phyloP scores from a whole-genome alignment of 2,329 filamentous ascomycete species.

The Colletotrichum paranaense region DNA sequence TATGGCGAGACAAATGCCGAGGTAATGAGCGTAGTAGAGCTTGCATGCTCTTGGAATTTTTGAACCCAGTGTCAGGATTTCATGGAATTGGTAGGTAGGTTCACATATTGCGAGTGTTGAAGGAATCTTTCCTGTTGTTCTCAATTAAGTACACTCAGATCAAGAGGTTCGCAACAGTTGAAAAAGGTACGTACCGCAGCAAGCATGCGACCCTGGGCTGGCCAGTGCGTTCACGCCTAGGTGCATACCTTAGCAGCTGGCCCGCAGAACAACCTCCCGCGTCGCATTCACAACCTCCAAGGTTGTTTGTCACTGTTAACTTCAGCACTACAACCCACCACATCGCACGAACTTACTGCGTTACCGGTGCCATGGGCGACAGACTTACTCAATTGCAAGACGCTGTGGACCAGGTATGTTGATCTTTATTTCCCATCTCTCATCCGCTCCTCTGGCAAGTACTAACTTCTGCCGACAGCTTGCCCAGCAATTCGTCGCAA shows the following conservation, averaged over 20 bases:
- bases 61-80: neutral
- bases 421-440: neutral
- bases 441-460: neutral
- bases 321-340: neutral
- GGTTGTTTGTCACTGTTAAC: neutral
- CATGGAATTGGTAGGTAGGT: neutral
- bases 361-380: constrained; percentile 69
- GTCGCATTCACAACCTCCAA: neutral
- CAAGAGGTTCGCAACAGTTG: neutral
- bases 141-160: neutral
- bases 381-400: constrained; percentile 87
- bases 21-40: constrained; percentile 3
- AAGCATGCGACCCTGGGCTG: neutral
- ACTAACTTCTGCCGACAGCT: constrained; percentile 57
- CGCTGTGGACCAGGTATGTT: constrained; percentile 79
- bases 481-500: constrained; percentile 75
- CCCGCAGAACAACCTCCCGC: neutral
- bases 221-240: neutral
- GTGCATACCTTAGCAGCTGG: neutral
- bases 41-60: constrained; percentile 6
- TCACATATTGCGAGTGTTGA: neutral
- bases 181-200: constrained; percentile 15
- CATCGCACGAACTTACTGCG: neutral
- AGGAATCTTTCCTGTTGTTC: neutral
- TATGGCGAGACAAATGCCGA: neutral